Evolutionary conservation across 352 stramenopile genomes (phyloP), one percentile per base, ranked within the genome.

Genomic region (Phytopythium kandeliae): DNA sequence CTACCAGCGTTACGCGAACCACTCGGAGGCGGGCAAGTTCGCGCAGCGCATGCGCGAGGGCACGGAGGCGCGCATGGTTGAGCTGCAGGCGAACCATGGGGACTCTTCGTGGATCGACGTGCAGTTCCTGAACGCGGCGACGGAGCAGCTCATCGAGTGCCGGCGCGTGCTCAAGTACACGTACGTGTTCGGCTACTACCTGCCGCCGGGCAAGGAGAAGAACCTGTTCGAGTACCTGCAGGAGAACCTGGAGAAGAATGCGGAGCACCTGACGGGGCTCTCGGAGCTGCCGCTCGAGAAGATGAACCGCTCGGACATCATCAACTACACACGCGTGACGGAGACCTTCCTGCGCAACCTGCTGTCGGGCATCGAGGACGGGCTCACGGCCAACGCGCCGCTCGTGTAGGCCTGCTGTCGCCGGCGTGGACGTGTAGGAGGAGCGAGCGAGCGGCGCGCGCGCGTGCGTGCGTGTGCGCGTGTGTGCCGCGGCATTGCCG

Each of bases 91-190:
- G 45, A 96, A 76, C 53, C 89, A 88, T 62, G 79, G 80, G 9
- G 79, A 90, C 46, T 86, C 82, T 30, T 96, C 85, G 16, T 99
- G 95, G 95, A 97, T 97, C 49, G 97, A 99, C 64, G 97, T 99
- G 35, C 94, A 99, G 74, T 99, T 99, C 64, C 67, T 99, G 24
- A 98, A 98, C 65, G 81, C 89, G 19, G 95, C 95, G 16, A 98
- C 93, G 42, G 92, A 98, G 71, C 83, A 96, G 73, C 67, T 99
- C 48, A 97, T 99, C 47, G 91, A 99, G 73, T 99, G 96, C 60
- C 89, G 97, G 67, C 92, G 96, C 51, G 96, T 99, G 31, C 85
- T 99, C 52, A 99, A 99, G 81, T 99, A 98, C 64, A 98, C 97
- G 11, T 99, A 98, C 72, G 83, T 81, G 40, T 97, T 96, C 69